Evolutionary conservation across 495 filamentous ascomycete species (phyloP), one percentile per base, ranked within the genome.

Genomic region (Neurospora hispaniola): DNA sequence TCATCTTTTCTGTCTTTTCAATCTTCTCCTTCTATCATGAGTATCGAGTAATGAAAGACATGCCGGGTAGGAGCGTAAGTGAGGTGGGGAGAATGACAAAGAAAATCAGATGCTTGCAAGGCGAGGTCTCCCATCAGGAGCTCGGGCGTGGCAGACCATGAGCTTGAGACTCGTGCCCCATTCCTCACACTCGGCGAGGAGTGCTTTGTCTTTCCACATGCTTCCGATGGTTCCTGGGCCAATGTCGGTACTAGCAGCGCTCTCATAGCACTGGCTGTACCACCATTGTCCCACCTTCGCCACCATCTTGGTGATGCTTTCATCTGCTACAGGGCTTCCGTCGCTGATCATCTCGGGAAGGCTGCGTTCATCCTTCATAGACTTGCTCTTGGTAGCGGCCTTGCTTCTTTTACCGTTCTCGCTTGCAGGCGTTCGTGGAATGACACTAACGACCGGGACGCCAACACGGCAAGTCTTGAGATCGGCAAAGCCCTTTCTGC

Each of bases 261-360:
- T 85, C 83, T 98, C 96, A 80, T 98, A 98, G 84, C 94, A 97
- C 70, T 90, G 87, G 5, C 88, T 91, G 81, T 97, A 98, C 96
- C 96, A 98, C 94, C 94, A 99, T 46, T 96, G 85, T 18, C 96
- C 96, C 9, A 99, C 95, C 73, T 89, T 90, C 23, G 94, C 89
- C 23, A 98, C 94, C 84, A 97, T 96, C 77, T 93, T 94, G 5
- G 93, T 92, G 76, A 98, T 96, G 71, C 88, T 90, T 75, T 93
- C 91, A 77, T 96, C 93, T 40, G 83, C 87, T 7, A 88, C 86
- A 23, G 85, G 84, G 4, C 87, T 83, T 35, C 88, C 84, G 72
- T 91, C 90, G 71, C 86, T 88, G 74, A 93, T 89, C 78, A 94
- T 86, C 75, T 94, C 91, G 8, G 88, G 87, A 3, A 93, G 84